Conservation (phyloP, 2,329 filamentous ascomycete genomes). For the Pseudocercospora musae region DNA sequence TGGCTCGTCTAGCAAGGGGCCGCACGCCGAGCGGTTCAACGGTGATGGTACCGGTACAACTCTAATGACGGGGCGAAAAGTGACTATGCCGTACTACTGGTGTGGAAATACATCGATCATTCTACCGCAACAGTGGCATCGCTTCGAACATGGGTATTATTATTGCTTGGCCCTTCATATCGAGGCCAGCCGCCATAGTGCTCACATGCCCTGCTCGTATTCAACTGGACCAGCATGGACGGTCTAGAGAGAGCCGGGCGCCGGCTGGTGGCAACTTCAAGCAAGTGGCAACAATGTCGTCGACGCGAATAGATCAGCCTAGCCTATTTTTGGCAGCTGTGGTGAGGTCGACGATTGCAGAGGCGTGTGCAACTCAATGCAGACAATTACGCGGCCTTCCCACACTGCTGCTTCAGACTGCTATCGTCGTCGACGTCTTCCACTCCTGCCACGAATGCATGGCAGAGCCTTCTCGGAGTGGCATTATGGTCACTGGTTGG, state of each 20-base stretch:
- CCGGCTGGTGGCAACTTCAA: too few species aligned
- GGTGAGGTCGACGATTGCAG: background rate
- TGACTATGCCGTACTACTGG: too few species aligned
- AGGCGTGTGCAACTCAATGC: background rate
- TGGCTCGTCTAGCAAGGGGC: background rate
- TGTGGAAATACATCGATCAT: background rate
- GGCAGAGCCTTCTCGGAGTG: constrained; percentile 5
- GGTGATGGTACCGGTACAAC: constrained; percentile 1
- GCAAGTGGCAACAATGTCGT: constrained; percentile 10
- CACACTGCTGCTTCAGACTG: too few species aligned
- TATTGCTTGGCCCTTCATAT: background rate
- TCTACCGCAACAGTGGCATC: background rate
- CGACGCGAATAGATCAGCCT: constrained; percentile 7
- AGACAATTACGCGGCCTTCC: constrained; percentile 3
- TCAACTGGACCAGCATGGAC: constrained; percentile 8
- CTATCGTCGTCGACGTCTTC: background rate
- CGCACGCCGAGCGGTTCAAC: background rate
- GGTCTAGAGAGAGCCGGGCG: constrained; percentile 6
- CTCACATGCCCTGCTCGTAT: constrained; percentile 9
- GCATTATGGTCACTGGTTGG: too few species aligned
- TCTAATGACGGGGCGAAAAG: background rate
- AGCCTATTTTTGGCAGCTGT: background rate
- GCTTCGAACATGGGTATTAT: background rate
- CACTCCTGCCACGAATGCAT: background rate
- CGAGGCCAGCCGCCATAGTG: background rate